Base-by-base conservation (phyloP, 352 stramenopile species). In the Pythium biforme region DNA sequence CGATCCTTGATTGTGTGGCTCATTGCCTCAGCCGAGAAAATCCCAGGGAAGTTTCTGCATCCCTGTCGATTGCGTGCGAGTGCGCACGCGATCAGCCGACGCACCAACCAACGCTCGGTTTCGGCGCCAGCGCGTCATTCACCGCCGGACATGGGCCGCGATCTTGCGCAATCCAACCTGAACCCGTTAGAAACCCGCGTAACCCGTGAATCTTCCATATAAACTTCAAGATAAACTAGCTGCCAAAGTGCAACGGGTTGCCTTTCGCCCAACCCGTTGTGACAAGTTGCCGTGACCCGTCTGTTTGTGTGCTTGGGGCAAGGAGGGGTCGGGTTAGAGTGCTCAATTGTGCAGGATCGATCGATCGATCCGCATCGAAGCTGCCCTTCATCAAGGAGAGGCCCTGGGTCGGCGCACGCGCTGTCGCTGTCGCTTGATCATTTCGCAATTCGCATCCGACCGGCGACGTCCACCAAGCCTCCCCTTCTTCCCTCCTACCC, bases 371-470 rank as follows among this genome's bases (percentile, higher is more conserved):
- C 17, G 50, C 33, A 33, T 66, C 37, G 51, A 66, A 66, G 59
- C 60, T 52, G 43, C 49, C 11, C 40, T n/a, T n/a, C 45, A 51
- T 43, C 14, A 43, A 43, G 37, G 37, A 43, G 37, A 43, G 14
- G 37, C 9, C 37, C 37, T 26, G 20, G 12, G 55, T 20, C 45
- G 57, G 47, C 45, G 26, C 63, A 17, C 4, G 37, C 20, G 39
- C 41, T n/a, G n/a, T n/a, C n/a, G n/a, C 31, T 34, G 31, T 22
- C 47, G n/a, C n/a, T 34, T 25, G 47, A 54, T 89, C 82, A 92
- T 79, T 92, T 80, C 79, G 75, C 76, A 90, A 88, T 92, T 75
- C 70, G 68, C 83, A 59, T 62, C 51, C 69, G 75, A 55, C 66
- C 70, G 59, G 62, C 27, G 68, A 86, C 81, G 59, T 53, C 26